Evolutionary conservation across 176 grass and related monocot genomes (phyloP).

Genomic region (Phragmites australis): DNA sequence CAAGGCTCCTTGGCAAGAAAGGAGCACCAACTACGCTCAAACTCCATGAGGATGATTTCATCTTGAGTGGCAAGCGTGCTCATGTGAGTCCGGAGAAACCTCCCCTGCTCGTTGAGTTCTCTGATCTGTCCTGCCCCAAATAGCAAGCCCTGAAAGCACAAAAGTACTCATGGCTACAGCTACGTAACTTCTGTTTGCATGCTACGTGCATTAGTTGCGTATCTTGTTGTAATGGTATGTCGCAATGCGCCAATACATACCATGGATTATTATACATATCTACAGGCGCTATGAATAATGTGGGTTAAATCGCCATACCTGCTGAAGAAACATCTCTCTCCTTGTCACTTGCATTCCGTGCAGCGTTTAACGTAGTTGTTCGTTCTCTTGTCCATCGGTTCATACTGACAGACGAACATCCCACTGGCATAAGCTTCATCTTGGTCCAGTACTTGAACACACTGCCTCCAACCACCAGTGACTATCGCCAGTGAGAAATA

Average conservation of each 20-base stretch:
- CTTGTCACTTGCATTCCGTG: background rate
- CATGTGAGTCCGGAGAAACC: background rate
- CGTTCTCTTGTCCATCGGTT: background rate
- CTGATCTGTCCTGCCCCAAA: background rate
- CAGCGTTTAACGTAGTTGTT: background rate
- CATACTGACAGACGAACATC: background rate
- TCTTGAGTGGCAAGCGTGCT: background rate
- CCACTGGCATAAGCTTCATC: constrained; percentile 3
- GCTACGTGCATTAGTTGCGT: background rate
- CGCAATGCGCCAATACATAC: background rate
- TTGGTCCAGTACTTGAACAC: background rate
- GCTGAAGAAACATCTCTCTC: background rate
- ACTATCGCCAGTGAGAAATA: background rate
- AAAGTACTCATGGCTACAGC: background rate
- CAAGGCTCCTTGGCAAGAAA: background rate
- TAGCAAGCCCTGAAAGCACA: constrained; percentile 19
- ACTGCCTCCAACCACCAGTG: constrained; percentile 19
- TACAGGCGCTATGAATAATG: background rate
- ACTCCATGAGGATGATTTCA: background rate
- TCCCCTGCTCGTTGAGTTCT: background rate
- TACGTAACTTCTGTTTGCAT: background rate
- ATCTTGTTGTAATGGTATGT: background rate
- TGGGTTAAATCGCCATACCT: background rate
- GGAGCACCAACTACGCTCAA: background rate
- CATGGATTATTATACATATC: background rate